Conservation (phyloP, 192 early-diverging fungal species). For the Diversispora epigaea region DNA sequence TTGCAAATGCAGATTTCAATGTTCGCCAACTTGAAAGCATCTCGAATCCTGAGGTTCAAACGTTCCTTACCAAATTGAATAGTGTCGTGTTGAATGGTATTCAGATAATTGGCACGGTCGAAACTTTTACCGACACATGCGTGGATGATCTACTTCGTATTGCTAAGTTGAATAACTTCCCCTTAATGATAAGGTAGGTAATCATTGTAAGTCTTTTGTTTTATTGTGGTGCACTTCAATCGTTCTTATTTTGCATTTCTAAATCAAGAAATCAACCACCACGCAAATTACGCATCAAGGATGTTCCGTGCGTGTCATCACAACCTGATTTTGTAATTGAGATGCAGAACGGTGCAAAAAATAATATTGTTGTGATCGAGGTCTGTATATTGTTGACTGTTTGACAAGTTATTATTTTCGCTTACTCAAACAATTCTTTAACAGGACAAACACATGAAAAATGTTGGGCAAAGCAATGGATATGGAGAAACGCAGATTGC, state of each 20-base stretch:
- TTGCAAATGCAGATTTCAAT: no score
- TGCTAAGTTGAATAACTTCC: no score
- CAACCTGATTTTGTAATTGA: background rate
- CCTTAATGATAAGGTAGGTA: no score
- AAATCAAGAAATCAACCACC: background rate
- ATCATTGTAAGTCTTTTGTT: no score
- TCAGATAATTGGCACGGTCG: no score
- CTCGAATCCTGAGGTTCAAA: no score
- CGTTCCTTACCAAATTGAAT: no score
- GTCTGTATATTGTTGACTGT: background rate
- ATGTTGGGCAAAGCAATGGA: background rate
- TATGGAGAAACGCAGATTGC: background rate
- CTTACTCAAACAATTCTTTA: background rate
- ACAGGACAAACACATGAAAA: background rate
- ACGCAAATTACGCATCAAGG: background rate
- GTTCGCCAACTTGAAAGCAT: no score
- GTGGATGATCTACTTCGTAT: no score
- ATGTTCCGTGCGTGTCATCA: background rate
- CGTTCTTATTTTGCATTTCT: background rate
- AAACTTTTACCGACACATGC: no score
- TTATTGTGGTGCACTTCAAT: background rate
- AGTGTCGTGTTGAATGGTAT: no score
- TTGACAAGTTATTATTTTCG: background rate
- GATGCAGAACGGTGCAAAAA: background rate
- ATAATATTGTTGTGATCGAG: background rate